These are phyloP conservation scores for Hippophae tibetana DNA, from an alignment of 306 rosid species.

Conservation along the genomic window DNA sequence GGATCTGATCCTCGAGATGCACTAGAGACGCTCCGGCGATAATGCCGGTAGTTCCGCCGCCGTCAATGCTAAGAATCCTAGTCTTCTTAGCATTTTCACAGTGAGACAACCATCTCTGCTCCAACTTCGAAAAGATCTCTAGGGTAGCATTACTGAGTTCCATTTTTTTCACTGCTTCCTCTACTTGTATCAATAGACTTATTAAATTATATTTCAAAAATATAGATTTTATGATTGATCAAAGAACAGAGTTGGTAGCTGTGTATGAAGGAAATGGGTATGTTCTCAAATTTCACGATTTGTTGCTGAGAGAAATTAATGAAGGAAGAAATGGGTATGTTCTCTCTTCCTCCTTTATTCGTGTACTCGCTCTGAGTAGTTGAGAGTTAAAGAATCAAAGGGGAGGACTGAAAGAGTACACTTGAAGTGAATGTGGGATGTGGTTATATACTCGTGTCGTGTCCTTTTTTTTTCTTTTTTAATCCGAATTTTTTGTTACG, in stretches of 20 bases:
- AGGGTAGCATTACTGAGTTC: constrained; percentile 68
- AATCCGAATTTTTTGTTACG: neutral
- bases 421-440: constrained; percentile 13
- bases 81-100: constrained; percentile 46
- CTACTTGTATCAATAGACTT: neutral
- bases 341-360: neutral
- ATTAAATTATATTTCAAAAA: neutral
- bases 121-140: constrained; percentile 87
- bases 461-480: neutral
- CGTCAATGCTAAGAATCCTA: constrained; percentile 91
- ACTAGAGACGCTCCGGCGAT: constrained; percentile 69
- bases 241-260: neutral
- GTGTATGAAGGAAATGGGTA: neutral
- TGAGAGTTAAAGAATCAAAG: neutral
- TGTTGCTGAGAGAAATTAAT: constrained; percentile 33
- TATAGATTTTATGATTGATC: neutral
- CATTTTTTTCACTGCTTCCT: constrained; percentile 22
- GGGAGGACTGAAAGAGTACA: neutral
- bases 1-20: constrained; percentile 95
- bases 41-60: constrained; percentile 69
- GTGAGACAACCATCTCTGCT: constrained; percentile 95
- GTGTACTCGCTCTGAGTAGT: neutral
- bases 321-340: constrained; percentile 11
- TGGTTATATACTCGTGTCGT: constrained; percentile 1
- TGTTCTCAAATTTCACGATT: constrained; percentile 32